Percentiles rank a stretch among this genome's conserved stretches.
These are phyloP conservation scores for Diaporthe sp. DNA, from an alignment of 2,329 filamentous ascomycete genomes.

Conservation along the genomic window DNA sequence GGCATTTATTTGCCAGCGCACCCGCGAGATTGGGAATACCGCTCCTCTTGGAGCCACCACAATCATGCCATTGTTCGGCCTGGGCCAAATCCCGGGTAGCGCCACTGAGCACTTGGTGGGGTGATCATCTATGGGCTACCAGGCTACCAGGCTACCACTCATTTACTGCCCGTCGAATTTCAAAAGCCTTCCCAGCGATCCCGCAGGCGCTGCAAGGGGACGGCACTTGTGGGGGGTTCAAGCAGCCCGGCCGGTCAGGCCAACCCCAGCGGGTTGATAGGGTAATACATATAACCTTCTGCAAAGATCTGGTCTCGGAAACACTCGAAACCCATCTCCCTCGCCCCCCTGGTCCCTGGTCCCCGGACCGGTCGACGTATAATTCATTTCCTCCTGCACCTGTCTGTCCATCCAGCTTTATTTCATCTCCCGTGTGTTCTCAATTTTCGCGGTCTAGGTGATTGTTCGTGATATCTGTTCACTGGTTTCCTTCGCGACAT, in stretches of 20 bases:
- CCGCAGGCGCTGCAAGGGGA: constrained; percentile 18
- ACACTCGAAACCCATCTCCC: constrained; percentile 6
- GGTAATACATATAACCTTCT: neutral
- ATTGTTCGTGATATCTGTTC: neutral
- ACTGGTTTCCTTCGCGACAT: neutral
- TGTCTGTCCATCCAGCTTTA: constrained; percentile 5
- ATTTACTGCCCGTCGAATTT: constrained; percentile 16
- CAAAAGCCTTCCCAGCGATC: neutral
- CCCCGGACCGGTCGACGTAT: neutral
- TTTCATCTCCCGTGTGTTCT: neutral
- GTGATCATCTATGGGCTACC: constrained; percentile 8
- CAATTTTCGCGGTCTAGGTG: neutral
- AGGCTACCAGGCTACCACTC: neutral
- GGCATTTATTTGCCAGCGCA: constrained; percentile 29
- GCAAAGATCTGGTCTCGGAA: neutral
- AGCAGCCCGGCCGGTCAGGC: constrained; percentile 15
- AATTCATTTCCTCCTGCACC: constrained; percentile 26
- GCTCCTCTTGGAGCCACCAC: constrained; percentile 7
- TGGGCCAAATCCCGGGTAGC: constrained; percentile 24
- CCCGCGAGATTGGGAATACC: constrained; percentile 22
- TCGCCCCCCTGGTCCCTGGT: constrained; percentile 15
- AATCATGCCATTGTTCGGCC: constrained; percentile 31
- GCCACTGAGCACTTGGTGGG: constrained; percentile 26
- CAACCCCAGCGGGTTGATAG: constrained; percentile 15
- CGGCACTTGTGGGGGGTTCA: neutral